Evolutionary conservation across 371 early-diverging fungal species (phyloP).

Genomic region (Mortierella sp.): DNA sequence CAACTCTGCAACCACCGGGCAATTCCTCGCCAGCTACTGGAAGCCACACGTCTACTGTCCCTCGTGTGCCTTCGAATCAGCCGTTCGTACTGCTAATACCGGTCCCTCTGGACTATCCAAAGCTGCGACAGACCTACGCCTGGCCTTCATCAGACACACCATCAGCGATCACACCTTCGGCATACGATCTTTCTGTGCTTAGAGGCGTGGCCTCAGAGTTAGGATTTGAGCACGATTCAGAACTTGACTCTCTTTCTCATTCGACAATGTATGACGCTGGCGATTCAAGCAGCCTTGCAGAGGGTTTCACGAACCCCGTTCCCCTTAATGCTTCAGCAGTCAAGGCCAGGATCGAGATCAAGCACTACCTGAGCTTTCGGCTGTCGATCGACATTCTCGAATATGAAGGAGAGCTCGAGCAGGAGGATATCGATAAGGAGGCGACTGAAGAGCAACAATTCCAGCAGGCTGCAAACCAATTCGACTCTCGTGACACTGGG

Average conservation of each 20-base stretch:
- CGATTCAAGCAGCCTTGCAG: background rate
- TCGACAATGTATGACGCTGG: background rate
- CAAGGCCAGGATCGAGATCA: conserved; percentile 37
- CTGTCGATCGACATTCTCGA: conserved; percentile 45
- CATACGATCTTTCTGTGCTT: background rate
- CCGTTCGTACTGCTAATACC: conserved; percentile 44
- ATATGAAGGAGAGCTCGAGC: conserved; percentile 44
- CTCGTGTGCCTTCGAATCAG: background rate
- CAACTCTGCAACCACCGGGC: background rate
- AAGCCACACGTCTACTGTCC: background rate
- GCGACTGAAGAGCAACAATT: conserved; percentile 24
- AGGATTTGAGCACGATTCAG: conserved; percentile 4
- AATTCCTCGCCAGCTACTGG: background rate
- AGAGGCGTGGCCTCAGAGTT: background rate
- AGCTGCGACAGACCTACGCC: conserved; percentile 30
- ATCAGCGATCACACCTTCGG: background rate
- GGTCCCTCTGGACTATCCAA: conserved; percentile 28
- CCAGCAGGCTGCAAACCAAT: conserved; percentile 9
- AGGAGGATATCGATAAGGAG: conserved; percentile 26
- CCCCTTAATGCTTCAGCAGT: background rate
- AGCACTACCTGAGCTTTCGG: conserved; percentile 41
- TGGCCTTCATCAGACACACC: conserved; percentile 43
- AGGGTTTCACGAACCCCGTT: background rate
- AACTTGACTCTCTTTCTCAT: conserved; percentile 13
- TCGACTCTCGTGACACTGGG: no score